phyloP scores from a whole-genome alignment of 306 rosid species.

The Inga leiocalycina region DNA sequence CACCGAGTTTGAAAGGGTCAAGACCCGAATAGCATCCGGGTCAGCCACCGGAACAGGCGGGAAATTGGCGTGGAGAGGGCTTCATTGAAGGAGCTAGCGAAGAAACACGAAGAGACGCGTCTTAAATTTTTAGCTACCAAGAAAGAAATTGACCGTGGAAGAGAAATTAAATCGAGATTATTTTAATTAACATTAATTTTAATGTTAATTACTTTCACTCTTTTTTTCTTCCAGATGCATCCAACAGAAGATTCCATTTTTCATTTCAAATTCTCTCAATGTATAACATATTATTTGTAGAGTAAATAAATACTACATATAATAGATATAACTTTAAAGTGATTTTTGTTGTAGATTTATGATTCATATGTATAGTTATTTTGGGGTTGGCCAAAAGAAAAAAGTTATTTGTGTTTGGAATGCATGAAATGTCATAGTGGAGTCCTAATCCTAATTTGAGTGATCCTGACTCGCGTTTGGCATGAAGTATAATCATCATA shows the following conservation, averaged over 20 bases:
- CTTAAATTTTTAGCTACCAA: neutral
- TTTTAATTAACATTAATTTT: neutral
- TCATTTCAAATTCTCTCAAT: neutral
- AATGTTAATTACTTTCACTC: neutral
- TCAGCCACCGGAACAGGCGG: conserved; percentile 31
- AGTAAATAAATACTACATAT: neutral
- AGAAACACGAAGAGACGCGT: neutral
- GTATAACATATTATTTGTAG: neutral
- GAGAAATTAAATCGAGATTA: neutral
- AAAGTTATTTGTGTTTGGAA: neutral
- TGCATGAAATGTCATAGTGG: neutral
- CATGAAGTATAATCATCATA: neutral
- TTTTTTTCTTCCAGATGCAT: neutral
- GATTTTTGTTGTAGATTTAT: neutral
- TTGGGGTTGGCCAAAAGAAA: too few species aligned
- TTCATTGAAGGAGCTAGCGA: conserved; percentile 2
- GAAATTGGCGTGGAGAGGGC: conserved; percentile 47
- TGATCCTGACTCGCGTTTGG: neutral
- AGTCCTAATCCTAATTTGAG: neutral
- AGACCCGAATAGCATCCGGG: conserved; percentile 71
- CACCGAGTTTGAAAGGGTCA: conserved; percentile 73
- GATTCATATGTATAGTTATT: neutral
- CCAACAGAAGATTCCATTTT: neutral
- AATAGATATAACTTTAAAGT: neutral
- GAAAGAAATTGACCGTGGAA: neutral